These are phyloP conservation scores for Sordaria brevicollis DNA, from an alignment of 495 filamentous ascomycete species.

Conservation along the genomic window DNA sequence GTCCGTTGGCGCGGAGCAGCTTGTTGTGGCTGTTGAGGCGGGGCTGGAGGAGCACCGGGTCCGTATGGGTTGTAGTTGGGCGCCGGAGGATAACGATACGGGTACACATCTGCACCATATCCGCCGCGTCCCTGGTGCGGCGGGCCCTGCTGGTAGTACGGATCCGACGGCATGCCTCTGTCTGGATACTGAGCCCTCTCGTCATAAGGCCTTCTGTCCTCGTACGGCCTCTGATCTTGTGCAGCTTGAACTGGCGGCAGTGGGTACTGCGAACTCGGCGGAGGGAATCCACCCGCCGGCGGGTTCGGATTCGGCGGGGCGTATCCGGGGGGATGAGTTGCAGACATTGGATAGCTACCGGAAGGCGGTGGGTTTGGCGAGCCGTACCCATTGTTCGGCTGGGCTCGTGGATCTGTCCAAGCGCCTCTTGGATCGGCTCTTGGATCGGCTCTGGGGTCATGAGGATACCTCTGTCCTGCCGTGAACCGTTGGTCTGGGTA, in stretches of 20 bases:
- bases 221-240: conserved; percentile 5
- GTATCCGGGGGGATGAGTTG: conserved; percentile 13
- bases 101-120: conserved; percentile 1
- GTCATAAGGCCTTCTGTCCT: conserved; percentile 5
- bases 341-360: conserved; percentile 7
- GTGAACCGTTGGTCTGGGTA: conserved; percentile 2
- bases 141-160: conserved; percentile 12
- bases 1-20: conserved; percentile 39
- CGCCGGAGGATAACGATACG: conserved; percentile 8
- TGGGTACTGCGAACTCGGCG: conserved; percentile 9
- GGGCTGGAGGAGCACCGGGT: conserved; percentile 11
- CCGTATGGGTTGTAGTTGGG: conserved; percentile 13
- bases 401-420: background rate
- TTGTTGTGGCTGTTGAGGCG: conserved; percentile 20
- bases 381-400: background rate
- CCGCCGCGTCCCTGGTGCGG: conserved; percentile 4
- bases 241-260: conserved; percentile 4
- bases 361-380: background rate
- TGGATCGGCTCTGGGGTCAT: conserved; percentile 1
- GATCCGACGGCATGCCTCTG: background rate
- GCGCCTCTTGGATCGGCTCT: background rate
- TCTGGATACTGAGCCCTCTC: conserved; percentile 7
- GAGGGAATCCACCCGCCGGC: background rate
- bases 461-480: conserved; percentile 2
- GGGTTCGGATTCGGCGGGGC: conserved; percentile 1